These are phyloP conservation scores for Cordyceps cicadae DNA, from an alignment of 2,329 filamentous ascomycete genomes.

Conservation along the genomic window DNA sequence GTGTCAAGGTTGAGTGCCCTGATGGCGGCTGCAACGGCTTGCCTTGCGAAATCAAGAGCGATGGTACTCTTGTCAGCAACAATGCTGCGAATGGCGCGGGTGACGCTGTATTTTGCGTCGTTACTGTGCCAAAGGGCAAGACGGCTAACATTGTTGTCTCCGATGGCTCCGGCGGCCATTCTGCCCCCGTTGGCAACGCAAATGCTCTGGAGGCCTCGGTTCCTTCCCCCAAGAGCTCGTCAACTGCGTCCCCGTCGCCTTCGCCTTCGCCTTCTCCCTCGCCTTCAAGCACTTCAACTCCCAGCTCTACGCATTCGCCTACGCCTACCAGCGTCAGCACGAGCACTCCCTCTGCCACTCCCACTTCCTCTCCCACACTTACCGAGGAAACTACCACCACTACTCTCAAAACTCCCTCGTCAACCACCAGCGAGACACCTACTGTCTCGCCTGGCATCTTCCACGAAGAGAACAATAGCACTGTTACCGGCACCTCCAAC, in stretches of 20 bases:
- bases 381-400: constrained; percentile 2
- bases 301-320: constrained; percentile 23
- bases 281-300: constrained; percentile 17
- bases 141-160: constrained; percentile 61
- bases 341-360: constrained; percentile 6
- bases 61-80: constrained; percentile 24
- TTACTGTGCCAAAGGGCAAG: constrained; percentile 59
- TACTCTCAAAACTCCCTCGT: constrained; percentile 13
- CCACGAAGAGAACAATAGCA: constrained; percentile 43
- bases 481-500: constrained; percentile 18
- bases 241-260: constrained; percentile 12
- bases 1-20: constrained; percentile 62
- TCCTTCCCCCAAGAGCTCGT: constrained; percentile 12
- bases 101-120: constrained; percentile 64
- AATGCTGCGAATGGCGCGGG: constrained; percentile 53
- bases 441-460: constrained; percentile 42
- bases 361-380: constrained; percentile 9
- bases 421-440: constrained; percentile 17
- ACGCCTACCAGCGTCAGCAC: constrained; percentile 12
- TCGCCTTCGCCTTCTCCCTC: constrained; percentile 15
- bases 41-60: constrained; percentile 59
- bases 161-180: constrained; percentile 21
- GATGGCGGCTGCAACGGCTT: constrained; percentile 59
- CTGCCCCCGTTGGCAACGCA: constrained; percentile 5
- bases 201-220: constrained; percentile 15